A percentile compares a stretch with the other conserved stretches of the same genome.
phyloP scores from a whole-genome alignment of 2,329 filamentous ascomycete species.

The Epichloe gansuensis region DNA sequence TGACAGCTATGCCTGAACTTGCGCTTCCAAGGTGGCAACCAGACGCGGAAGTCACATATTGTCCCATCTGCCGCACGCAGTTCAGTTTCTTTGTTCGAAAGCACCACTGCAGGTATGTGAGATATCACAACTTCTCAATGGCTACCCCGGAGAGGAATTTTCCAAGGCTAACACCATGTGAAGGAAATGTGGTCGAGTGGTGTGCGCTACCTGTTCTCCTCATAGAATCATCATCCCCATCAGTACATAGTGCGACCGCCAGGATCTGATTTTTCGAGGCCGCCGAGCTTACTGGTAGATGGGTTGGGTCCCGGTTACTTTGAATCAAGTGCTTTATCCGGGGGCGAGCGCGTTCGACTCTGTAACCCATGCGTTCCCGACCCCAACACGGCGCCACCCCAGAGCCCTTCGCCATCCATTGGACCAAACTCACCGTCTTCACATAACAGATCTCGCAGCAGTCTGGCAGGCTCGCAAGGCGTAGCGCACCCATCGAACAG shows the following conservation, averaged over 20 bases:
- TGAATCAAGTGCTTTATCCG: slow-evolving; percentile 34
- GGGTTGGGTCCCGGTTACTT: slow-evolving; percentile 27
- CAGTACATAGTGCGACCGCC: slow-evolving; percentile 84
- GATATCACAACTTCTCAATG: background rate
- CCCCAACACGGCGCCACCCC: slow-evolving; percentile 45
- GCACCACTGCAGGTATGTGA: slow-evolving; percentile 69
- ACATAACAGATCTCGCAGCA: slow-evolving; percentile 36
- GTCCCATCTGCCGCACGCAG: slow-evolving; percentile 68
- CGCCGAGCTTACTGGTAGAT: slow-evolving; percentile 25
- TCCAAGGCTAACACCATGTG: slow-evolving; percentile 6
- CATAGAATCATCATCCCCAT: slow-evolving; percentile 86
- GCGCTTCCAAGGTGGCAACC: slow-evolving; percentile 75
- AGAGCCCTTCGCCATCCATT: slow-evolving; percentile 25
- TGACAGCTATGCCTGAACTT: slow-evolving; percentile 26
- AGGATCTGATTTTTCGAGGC: slow-evolving; percentile 27
- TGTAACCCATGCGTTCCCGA: slow-evolving; percentile 53
- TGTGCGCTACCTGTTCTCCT: slow-evolving; percentile 81
- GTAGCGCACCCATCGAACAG: slow-evolving; percentile 17
- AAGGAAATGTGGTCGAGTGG: slow-evolving; percentile 84
- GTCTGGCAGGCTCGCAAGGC: slow-evolving; percentile 22
- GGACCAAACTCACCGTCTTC: slow-evolving; percentile 20
- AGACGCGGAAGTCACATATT: slow-evolving; percentile 68
- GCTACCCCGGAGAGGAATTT: background rate
- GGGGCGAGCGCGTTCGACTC: slow-evolving; percentile 45
- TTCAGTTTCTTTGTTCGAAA: slow-evolving; percentile 83